Base-by-base conservation (phyloP, 1,284 basidiomycete genomes). In the Heliocybe sulcata region DNA sequence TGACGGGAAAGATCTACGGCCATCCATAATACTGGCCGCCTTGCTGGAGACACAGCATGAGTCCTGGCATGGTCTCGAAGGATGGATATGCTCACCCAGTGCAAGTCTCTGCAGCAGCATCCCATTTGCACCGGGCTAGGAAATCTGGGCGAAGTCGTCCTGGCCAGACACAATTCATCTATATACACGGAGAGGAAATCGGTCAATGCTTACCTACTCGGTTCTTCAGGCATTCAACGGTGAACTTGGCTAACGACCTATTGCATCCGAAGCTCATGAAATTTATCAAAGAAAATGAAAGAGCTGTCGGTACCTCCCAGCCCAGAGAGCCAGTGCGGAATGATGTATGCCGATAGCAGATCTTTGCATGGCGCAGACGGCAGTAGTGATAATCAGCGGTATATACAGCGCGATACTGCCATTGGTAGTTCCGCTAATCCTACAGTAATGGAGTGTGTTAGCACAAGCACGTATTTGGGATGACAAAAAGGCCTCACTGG, bases 111-210 rank as follows among this genome's bases (percentile, higher is more conserved):
- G 72, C 54, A 1, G 67, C 63, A 6, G 71, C 68, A 54, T 82
- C 77, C 81, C 82, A 89, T 60, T 77, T 72, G 61, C 85, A 87
- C 26, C 85, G 75, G 11, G 75, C 71, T 45, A 88, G 73, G 61
- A 89, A 89, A 63, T 88, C 86, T 0, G 86, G 86, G 12, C 86
- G 74, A 14, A 89, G 68, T 16, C 85, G 73, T 45, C 85, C 84
- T 85, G 55, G 6, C 33, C 27, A n/a, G n/a, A 54, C 38, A 35
- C 14, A 29, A 49, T 42, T 47, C 22, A 53, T 16, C 29, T 14
- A 23, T 1, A 45, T 10, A 12, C 23, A 45, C 27, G 25, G 42
- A 22, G 26, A 26, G n/a, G 35, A 25, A 26, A 38, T 26, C 19
- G 23, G 14, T 29, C 4, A 9, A 25, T 31, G 58, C 72, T 62